A percentile compares a stretch with the other conserved stretches of the same genome.
phyloP scores from a whole-genome alignment of 306 rosid species.

The Ammopiptanthus mongolicus region DNA sequence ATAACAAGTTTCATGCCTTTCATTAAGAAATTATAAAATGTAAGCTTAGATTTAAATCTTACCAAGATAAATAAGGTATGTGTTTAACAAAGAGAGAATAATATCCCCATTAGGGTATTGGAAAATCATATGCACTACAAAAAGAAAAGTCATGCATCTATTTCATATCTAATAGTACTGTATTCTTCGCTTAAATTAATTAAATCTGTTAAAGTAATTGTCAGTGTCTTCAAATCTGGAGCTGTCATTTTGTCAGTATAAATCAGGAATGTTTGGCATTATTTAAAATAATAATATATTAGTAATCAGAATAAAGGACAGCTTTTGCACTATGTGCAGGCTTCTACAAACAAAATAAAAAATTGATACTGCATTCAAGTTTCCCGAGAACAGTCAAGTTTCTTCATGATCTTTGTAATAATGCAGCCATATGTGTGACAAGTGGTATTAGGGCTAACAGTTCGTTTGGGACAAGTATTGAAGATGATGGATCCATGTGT shows the following conservation, averaged over 20 bases:
- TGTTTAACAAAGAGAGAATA: not conserved
- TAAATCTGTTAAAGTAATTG: not conserved
- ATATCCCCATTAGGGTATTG: not conserved
- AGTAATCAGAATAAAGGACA: not conserved
- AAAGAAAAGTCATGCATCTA: not conserved
- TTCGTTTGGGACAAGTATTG: too few relatives aligned
- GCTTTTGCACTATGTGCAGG: not conserved
- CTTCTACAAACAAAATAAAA: not conserved
- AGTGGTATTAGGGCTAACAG: too few relatives aligned
- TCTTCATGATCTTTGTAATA: too few relatives aligned
- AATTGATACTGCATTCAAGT: too few relatives aligned
- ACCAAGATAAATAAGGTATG: not conserved
- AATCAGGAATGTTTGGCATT: not conserved
- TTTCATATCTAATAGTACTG: not conserved
- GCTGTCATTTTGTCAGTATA: not conserved
- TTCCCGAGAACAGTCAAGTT: too few relatives aligned
- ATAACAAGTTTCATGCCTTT: not conserved
- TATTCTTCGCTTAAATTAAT: not conserved
- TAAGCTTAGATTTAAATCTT: not conserved
- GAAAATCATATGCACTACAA: not conserved
- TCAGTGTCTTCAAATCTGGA: not conserved
- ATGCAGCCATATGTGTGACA: too few relatives aligned
- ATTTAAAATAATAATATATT: not conserved
- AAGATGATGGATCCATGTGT: too few relatives aligned
- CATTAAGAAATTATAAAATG: not conserved